Percentiles rank a stretch among this genome's conserved stretches.
Conservation (phyloP, 192 early-diverging fungal genomes). For the Coemansia brasiliensis region DNA sequence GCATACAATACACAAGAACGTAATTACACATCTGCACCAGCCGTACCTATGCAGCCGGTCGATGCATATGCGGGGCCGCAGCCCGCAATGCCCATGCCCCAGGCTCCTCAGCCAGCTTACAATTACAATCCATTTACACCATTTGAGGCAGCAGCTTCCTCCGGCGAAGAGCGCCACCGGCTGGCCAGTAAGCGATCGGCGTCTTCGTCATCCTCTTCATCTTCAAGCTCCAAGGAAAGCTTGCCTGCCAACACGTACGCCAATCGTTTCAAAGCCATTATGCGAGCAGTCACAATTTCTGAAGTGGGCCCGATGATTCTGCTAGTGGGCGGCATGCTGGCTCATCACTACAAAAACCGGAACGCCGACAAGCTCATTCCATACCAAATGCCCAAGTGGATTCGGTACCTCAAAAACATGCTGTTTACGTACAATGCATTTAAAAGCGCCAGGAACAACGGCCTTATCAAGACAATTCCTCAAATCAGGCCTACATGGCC, state of each 20-base stretch:
- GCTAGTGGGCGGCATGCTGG: slow-evolving; percentile 17
- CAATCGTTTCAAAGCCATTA: neutral
- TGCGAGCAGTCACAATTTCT: slow-evolving; percentile 2
- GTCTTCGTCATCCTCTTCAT: slow-evolving; percentile 6
- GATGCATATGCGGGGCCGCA: slow-evolving; percentile 1
- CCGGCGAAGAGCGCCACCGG: neutral
- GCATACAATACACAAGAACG: neutral
- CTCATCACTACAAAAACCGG: slow-evolving; percentile 29
- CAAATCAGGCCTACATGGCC: slow-evolving; percentile 1
- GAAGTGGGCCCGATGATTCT: slow-evolving; percentile 29
- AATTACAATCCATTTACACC: slow-evolving; percentile 3
- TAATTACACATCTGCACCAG: slow-evolving; percentile 3
- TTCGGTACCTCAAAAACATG: slow-evolving; percentile 30
- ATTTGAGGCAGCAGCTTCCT: neutral
- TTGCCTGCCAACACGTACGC: slow-evolving; percentile 3
- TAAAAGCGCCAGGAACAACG: slow-evolving; percentile 6
- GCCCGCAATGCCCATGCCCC: slow-evolving; percentile 4
- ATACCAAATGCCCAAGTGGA: slow-evolving; percentile 38
- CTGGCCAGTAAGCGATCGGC: neutral
- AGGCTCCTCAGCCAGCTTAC: neutral
- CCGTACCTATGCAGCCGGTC: neutral
- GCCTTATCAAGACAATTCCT: slow-evolving; percentile 2
- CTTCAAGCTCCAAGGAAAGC: neutral
- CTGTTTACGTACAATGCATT: slow-evolving; percentile 25
- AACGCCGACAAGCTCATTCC: slow-evolving; percentile 16